Evolutionary conservation across 129 eudicot species (phyloP).

Genomic region (Solidago caesia): DNA sequence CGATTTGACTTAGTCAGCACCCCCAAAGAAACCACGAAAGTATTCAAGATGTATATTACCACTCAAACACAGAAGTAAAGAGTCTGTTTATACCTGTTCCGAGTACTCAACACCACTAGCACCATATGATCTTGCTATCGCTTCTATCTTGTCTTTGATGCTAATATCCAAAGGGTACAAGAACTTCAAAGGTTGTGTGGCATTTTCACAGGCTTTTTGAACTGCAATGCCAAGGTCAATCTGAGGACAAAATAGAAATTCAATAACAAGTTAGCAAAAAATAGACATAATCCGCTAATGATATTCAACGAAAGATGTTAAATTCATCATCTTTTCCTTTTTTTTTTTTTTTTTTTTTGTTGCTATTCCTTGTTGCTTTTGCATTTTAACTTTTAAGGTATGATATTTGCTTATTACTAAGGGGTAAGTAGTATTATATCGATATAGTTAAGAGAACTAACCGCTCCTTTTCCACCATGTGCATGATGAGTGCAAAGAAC

Average conservation of each 20-base stretch:
- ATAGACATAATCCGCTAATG: neutral
- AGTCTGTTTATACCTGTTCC: constrained; percentile 59
- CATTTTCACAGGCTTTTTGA: constrained; percentile 87
- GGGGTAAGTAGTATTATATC: neutral
- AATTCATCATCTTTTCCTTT: neutral
- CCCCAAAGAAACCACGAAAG: neutral
- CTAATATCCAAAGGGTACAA: constrained; percentile 85
- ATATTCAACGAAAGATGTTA: neutral
- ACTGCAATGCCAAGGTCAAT: constrained; percentile 94
- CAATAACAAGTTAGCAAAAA: neutral
- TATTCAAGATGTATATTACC: neutral
- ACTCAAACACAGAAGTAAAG: constrained; percentile 1
- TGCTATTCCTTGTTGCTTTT: neutral
- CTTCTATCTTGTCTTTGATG: constrained; percentile 94
- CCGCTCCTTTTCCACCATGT: constrained; percentile 99
- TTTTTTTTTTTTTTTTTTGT: neutral
- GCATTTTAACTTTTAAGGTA: neutral
- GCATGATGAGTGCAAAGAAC: constrained; percentile 97
- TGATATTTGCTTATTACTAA: neutral
- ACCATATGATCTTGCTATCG: constrained; percentile 94
- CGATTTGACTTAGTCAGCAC: neutral
- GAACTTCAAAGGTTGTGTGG: constrained; percentile 71
- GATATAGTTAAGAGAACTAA: constrained; percentile 37
- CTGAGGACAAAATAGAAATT: constrained; percentile 36
- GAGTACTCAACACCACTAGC: constrained; percentile 97